A percentile compares a stretch with the other conserved stretches of the same genome.
phyloP scores from a whole-genome alignment of 164 flowering plant species.

The Hamamelis virginiana region DNA sequence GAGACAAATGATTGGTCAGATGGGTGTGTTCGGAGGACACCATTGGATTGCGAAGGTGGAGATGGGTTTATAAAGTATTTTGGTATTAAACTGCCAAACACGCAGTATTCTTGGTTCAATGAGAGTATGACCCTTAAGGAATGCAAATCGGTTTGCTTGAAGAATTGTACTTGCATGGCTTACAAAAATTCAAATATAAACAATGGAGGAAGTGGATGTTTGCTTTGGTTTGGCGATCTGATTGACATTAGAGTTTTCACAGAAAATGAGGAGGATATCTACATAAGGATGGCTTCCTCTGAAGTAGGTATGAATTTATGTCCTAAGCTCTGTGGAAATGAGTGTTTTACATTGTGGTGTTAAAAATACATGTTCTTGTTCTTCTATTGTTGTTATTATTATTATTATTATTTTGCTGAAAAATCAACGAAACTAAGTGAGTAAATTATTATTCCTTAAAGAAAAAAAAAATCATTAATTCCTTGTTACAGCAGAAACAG shows the following conservation, averaged over 20 bases:
- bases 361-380: no score
- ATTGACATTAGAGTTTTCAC: constrained; percentile 12
- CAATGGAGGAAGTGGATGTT: constrained; percentile 18
- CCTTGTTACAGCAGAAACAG: no score
- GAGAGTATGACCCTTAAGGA: constrained; percentile 23
- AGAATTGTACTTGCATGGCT: constrained; percentile 38
- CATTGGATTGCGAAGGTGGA: constrained; percentile 8
- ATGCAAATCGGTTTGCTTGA: constrained; percentile 22
- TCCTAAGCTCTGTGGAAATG: not conserved
- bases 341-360: no score
- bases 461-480: no score
- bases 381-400: no score
- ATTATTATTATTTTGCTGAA: no score
- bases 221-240: constrained; percentile 22
- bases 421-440: no score
- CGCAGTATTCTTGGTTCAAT: constrained; percentile 11
- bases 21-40: constrained; percentile 19
- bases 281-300: constrained; percentile 12
- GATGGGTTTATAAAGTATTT: constrained; percentile 16
- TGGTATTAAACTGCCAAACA: constrained; percentile 25
- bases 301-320: constrained; percentile 8
- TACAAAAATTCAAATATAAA: constrained; percentile 19
- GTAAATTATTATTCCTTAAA: no score
- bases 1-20: constrained; percentile 4
- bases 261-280: constrained; percentile 10